These are phyloP conservation scores for Triticum dicoccoides DNA, from an alignment of 176 grass and related monocot species.

Conservation along the genomic window DNA sequence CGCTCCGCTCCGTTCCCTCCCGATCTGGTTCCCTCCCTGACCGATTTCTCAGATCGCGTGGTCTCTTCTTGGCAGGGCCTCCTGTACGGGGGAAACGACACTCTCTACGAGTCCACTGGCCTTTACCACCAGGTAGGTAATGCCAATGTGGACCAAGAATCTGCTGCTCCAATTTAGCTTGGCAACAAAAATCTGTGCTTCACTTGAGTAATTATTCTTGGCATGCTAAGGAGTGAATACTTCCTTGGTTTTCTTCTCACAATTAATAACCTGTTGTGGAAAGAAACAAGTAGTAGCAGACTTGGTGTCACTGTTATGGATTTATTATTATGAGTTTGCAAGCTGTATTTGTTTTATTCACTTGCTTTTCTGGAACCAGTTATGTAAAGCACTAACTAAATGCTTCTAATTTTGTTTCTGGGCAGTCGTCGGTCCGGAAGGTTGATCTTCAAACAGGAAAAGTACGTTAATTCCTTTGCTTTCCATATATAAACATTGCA, in stretches of 20 bases:
- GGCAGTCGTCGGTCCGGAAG: constrained; percentile 71
- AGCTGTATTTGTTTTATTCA: not conserved
- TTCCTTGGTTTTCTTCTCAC: not conserved
- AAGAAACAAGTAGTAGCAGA: not conserved
- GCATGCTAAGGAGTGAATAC: too few relatives aligned
- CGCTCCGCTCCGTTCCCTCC: not conserved
- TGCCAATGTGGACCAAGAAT: not conserved
- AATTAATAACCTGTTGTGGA: not conserved
- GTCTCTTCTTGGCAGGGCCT: constrained; percentile 45
- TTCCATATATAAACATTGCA: not conserved
- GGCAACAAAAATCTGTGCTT: not conserved
- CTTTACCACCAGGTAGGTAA: constrained; percentile 81
- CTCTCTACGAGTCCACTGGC: constrained; percentile 83
- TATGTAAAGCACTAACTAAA: not conserved
- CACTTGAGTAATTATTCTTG: too few relatives aligned
- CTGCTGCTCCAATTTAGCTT: not conserved
- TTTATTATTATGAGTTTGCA: not conserved
- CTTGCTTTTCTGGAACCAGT: not conserved
- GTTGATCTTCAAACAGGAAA: constrained; percentile 50
- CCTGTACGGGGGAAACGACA: constrained; percentile 82
- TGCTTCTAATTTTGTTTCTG: constrained; percentile 15
- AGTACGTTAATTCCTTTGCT: not conserved
- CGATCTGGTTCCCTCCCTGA: not conserved
- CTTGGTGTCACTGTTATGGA: not conserved
- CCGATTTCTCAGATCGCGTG: not conserved